phyloP scores from a whole-genome alignment of 1,284 basidiomycete genomes.

The Ganoderma boninense region DNA sequence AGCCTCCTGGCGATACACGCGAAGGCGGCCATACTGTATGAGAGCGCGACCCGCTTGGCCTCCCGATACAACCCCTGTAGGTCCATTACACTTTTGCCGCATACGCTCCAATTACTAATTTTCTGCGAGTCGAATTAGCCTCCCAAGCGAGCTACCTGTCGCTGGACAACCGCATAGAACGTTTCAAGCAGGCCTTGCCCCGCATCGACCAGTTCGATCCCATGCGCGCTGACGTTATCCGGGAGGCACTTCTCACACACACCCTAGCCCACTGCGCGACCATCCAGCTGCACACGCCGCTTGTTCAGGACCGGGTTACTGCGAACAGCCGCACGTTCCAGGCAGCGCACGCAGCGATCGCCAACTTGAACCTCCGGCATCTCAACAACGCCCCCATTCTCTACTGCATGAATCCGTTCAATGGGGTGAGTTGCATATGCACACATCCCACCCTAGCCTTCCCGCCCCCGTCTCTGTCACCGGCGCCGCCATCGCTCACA shows the following conservation, averaged over 20 bases:
- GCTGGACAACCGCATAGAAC: slow-evolving; percentile 42
- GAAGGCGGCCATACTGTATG: slow-evolving; percentile 49
- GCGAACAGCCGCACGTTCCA: slow-evolving; percentile 31
- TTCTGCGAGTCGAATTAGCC: slow-evolving; percentile 28
- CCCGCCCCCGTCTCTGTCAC: neutral
- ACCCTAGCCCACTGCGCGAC: slow-evolving; percentile 45
- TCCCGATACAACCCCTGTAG: slow-evolving; percentile 38
- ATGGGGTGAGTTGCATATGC: slow-evolving; percentile 20
- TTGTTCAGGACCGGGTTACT: slow-evolving; percentile 31
- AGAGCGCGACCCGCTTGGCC: slow-evolving; percentile 42
- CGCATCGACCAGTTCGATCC: slow-evolving; percentile 29
- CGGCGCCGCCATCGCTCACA: neutral
- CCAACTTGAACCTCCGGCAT: slow-evolving; percentile 16
- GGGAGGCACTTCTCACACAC: slow-evolving; percentile 44
- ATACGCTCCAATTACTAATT: slow-evolving; percentile 8
- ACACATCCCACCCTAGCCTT: neutral
- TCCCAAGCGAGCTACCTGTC: slow-evolving; percentile 39
- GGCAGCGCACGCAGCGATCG: slow-evolving; percentile 29
- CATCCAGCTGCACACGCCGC: slow-evolving; percentile 47
- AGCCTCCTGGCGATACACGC: slow-evolving; percentile 43
- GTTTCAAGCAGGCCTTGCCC: slow-evolving; percentile 39
- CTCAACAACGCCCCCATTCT: slow-evolving; percentile 21
- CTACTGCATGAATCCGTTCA: slow-evolving; percentile 29
- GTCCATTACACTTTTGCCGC: slow-evolving; percentile 13
- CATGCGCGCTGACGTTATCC: slow-evolving; percentile 29